A percentile compares a stretch with the other conserved stretches of the same genome.
Evolutionary conservation across 257 asterid genomes (phyloP).

Genomic region (Perilla frutescens): DNA sequence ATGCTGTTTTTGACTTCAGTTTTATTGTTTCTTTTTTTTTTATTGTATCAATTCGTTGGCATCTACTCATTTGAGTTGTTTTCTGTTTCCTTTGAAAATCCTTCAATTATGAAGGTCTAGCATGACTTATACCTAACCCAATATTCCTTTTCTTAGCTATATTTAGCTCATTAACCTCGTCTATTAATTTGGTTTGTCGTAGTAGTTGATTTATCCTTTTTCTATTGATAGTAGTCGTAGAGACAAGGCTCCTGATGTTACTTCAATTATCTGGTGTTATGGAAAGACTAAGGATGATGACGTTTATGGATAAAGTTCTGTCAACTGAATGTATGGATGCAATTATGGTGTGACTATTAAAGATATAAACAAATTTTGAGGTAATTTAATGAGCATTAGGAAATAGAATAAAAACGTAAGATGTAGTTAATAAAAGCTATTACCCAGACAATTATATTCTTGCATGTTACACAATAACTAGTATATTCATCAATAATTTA

Average conservation of each 20-base stretch:
- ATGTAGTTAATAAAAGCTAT: conserved; percentile 7
- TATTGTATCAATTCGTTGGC: not conserved
- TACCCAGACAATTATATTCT: conserved; percentile 2
- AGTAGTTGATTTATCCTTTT: not conserved
- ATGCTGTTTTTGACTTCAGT: conserved; percentile 3
- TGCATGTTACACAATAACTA: not conserved
- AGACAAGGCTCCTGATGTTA: not conserved
- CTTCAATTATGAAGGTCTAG: not conserved
- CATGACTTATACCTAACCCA: not conserved
- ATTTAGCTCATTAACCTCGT: conserved; percentile 14
- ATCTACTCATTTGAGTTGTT: conserved; percentile 9
- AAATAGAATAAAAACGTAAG: not conserved
- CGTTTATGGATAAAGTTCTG: not conserved
- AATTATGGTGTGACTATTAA: not conserved
- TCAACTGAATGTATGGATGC: conserved; percentile 12
- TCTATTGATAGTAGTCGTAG: not conserved
- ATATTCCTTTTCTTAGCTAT: conserved; percentile 4
- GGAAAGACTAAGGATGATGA: not conserved
- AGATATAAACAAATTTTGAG: not conserved
- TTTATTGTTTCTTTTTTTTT: not conserved
- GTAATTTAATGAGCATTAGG: conserved; percentile 11
- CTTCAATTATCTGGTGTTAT: not conserved
- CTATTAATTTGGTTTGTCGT: not conserved
- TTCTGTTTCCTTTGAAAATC: not conserved
- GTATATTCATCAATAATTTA: not conserved